Base-by-base conservation (phyloP, 805 yeast species). In the Cyberlindnera mississippiensis region DNA sequence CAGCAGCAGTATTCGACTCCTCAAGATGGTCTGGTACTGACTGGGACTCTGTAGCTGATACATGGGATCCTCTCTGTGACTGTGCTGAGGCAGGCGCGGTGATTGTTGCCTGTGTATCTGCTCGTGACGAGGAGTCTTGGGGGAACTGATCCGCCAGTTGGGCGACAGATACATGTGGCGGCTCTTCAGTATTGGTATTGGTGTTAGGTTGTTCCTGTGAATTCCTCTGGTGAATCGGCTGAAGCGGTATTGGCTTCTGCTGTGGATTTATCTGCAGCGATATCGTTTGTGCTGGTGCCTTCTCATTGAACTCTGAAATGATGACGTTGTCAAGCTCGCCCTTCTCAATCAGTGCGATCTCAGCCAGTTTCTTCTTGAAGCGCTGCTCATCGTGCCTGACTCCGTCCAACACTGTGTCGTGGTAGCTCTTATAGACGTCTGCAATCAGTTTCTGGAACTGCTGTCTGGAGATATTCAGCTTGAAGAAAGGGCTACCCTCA, bases 401-500 rank as follows among this genome's bases (percentile, higher is more conserved):
- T 6, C 41, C 42, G 2, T 30, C 26, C 3, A 43, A 10, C 3
- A 44, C 29, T 2, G 37, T 38, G 3, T 43, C 44, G 13, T 40
- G 33, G 31, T 53, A 53, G 6, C 41, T 35, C 3, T 39, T 31
- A 9, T 44, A 36, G 12, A 43, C 43, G 9, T 31, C 30, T 3
- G 36, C 35, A 8, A 55, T 41, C 17, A 51, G 33, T 4, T 40
- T 46, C 20, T 55, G 43, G 33, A 56, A 55, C 44, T 52, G 37
- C 2, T 31, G 39, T 32, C 56, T 47, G 2, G 45, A 32, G 15
- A 57, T 26, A 26, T 42, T 42, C 13, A 57, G 32, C 33, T 50
- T 52, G 49, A 57, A 57, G 33, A 49, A 46, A 31, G 57, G 60
- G 14, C 38, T 44, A 19, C 49, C 46, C 15, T 52, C 48, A n/a